These are phyloP conservation scores for Penicillium sp. DNA, from an alignment of 2,329 filamentous ascomycete species.

Conservation along the genomic window DNA sequence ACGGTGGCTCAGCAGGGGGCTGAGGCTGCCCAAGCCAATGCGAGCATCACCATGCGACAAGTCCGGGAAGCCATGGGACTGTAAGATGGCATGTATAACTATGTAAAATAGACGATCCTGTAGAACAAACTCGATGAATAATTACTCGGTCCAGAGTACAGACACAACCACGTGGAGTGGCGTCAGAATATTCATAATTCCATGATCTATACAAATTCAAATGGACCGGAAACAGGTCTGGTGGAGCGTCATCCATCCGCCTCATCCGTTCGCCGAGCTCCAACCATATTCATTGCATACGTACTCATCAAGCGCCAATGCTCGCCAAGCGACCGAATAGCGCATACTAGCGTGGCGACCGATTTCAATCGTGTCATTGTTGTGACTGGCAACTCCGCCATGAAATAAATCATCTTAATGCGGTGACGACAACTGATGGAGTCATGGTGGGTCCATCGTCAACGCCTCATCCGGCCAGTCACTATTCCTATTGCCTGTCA, in stretches of 20 bases:
- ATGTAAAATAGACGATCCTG: too few species aligned
- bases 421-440: background rate
- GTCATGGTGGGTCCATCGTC: background rate
- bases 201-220: background rate
- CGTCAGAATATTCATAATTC: too few species aligned
- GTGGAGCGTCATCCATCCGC: slow-evolving; percentile 16
- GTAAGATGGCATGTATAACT: slow-evolving; percentile 8
- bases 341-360: too few species aligned
- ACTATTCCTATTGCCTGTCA: background rate
- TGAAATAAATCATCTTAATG: too few species aligned
- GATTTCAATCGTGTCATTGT: too few species aligned
- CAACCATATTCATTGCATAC: slow-evolving; percentile 14
- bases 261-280: slow-evolving; percentile 13
- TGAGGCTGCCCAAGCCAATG: slow-evolving; percentile 28
- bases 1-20: slow-evolving; percentile 29
- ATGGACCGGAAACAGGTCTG: slow-evolving; percentile 5
- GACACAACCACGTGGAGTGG: too few species aligned
- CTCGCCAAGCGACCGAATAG: too few species aligned
- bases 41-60: slow-evolving; percentile 28
- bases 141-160: too few species aligned
- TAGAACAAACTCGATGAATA: too few species aligned
- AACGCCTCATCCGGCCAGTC: background rate
- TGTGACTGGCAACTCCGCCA: too few species aligned
- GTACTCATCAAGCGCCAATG: slow-evolving; percentile 3
- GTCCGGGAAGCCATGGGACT: slow-evolving; percentile 32